Percentiles rank a stretch among this genome's conserved stretches.
phyloP scores from a whole-genome alignment of 2,329 filamentous ascomycete genomes.

The Emmonsia crescens region DNA sequence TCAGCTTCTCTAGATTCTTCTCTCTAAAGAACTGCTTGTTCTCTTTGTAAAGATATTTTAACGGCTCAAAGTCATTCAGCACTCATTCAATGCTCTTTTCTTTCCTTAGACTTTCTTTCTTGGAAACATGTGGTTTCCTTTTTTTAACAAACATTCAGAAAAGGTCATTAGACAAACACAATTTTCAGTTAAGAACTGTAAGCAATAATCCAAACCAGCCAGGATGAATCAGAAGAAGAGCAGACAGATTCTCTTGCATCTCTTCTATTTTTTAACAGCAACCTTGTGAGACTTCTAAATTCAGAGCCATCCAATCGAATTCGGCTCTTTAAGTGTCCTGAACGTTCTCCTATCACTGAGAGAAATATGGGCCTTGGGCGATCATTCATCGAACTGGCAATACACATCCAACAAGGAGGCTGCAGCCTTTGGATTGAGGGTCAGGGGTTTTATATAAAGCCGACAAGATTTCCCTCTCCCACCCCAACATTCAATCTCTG shows the following conservation, averaged over 20 bases:
- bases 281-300: neutral
- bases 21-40: neutral
- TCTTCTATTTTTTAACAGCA: neutral
- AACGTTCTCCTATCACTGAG: neutral
- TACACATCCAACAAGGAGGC: neutral
- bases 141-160: neutral
- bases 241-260: neutral
- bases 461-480: neutral
- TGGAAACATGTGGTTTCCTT: neutral
- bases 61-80: neutral
- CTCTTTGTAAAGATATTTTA: neutral
- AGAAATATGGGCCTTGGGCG: neutral
- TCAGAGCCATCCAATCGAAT: neutral
- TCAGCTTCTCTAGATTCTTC: neutral
- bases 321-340: neutral
- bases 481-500: neutral
- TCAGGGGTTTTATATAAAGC: neutral
- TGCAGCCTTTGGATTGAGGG: neutral
- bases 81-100: neutral
- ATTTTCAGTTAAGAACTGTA: neutral
- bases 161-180: neutral
- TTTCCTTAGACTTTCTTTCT: neutral
- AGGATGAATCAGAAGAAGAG: neutral
- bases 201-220: neutral
- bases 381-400: neutral